These are phyloP conservation scores for Suillus decipiens DNA, from an alignment of 768 basidiomycete genomes.

Conservation along the genomic window DNA sequence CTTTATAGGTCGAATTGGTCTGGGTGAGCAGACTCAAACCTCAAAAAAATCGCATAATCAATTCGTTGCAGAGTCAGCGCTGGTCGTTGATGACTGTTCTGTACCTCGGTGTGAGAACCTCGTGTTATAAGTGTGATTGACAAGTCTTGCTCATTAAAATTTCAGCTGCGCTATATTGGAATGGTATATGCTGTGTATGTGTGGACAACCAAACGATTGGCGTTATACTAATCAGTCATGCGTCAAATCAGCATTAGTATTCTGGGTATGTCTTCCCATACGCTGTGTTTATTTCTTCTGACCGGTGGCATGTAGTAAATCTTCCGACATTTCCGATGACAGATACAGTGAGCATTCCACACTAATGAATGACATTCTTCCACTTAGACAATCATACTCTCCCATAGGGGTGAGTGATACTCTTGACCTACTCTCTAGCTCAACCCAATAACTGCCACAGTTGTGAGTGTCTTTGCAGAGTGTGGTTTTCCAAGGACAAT, in stretches of 20 bases:
- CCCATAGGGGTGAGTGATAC: background rate
- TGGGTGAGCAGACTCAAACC: background rate
- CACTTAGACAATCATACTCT: background rate
- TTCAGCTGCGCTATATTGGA: background rate
- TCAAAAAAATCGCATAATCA: background rate
- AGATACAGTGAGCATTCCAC: background rate
- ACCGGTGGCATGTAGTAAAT: background rate
- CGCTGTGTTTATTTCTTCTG: background rate
- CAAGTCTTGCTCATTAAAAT: background rate
- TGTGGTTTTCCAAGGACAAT: background rate
- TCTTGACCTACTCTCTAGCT: background rate
- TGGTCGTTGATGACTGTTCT: slow-evolving; percentile 1
- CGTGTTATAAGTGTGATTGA: background rate
- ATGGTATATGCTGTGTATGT: background rate
- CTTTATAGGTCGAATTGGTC: background rate
- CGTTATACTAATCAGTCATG: background rate
- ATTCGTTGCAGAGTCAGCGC: background rate
- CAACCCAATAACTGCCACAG: background rate
- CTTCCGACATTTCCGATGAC: background rate
- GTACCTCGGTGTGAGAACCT: background rate
- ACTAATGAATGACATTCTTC: background rate
- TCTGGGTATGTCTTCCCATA: background rate
- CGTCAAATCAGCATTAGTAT: background rate
- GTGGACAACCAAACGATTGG: background rate
- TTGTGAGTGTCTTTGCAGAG: background rate